Conservation (phyloP, 345 rosid species). For the Adansonia digitata region DNA sequence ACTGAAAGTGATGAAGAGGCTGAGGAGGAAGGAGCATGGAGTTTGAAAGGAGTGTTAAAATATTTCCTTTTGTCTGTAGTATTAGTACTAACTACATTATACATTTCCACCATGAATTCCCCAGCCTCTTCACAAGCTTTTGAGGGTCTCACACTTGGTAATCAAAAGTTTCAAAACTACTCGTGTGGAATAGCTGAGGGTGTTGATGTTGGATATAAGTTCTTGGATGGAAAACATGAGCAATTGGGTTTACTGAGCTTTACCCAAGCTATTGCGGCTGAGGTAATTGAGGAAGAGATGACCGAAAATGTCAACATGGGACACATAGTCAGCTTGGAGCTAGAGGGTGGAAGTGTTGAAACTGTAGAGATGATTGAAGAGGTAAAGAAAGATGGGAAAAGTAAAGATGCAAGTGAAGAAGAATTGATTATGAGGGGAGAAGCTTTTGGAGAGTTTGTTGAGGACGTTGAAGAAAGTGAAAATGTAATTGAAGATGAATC, state of each 20-base stretch:
- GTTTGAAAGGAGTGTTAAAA: constrained; percentile 21
- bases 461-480: constrained; percentile 7
- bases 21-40: constrained; percentile 25
- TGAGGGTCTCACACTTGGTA: constrained; percentile 15
- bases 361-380: constrained; percentile 9
- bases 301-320: background rate
- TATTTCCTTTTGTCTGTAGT: constrained; percentile 22
- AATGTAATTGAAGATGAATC: constrained; percentile 12
- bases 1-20: constrained; percentile 11
- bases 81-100: constrained; percentile 26
- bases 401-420: constrained; percentile 1
- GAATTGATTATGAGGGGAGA: background rate
- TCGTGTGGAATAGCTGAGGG: constrained; percentile 7
- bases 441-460: background rate
- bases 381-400: background rate
- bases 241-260: constrained; percentile 1
- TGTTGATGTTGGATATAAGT: constrained; percentile 1
- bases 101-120: constrained; percentile 34
- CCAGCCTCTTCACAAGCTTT: constrained; percentile 14
- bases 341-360: background rate
- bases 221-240: background rate
- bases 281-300: background rate
- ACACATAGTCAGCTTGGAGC: background rate
- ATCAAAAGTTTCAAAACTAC: constrained; percentile 18
- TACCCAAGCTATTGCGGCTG: constrained; percentile 3